Conservation (phyloP, 768 basidiomycete species). For the Suillus ampliporus region DNA sequence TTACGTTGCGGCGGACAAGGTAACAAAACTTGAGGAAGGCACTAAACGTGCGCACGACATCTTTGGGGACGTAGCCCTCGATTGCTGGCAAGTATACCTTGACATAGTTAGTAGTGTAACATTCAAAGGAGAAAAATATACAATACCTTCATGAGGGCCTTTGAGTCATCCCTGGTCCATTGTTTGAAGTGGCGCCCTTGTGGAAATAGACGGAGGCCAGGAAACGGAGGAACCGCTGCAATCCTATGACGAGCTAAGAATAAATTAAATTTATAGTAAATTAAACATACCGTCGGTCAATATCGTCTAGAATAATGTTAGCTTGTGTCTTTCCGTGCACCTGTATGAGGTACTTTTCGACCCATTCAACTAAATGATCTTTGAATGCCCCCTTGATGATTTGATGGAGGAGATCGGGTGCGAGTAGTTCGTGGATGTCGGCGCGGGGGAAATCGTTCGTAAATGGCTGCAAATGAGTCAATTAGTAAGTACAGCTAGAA, state of each 20-base stretch:
- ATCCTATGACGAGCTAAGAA: constrained; percentile 17
- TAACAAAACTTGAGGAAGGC: constrained; percentile 39
- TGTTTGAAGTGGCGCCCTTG: no score
- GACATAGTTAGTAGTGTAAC: background rate
- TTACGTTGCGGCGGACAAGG: constrained; percentile 25
- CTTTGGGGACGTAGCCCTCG: constrained; percentile 12
- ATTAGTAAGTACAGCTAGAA: no score
- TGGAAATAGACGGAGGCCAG: constrained; percentile 29
- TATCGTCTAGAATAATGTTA: constrained; percentile 38
- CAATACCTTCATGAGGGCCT: background rate
- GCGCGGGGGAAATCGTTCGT: no score
- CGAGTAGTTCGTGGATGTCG: no score
- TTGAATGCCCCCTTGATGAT: constrained; percentile 44
- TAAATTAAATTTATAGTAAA: background rate
- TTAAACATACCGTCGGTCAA: constrained; percentile 36
- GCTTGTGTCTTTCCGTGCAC: constrained; percentile 26
- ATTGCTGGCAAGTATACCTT: constrained; percentile 13
- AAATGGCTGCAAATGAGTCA: no score
- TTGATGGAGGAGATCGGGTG: no score
- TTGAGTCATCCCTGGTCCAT: no score
- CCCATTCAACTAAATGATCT: constrained; percentile 47
- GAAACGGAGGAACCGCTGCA: constrained; percentile 20
- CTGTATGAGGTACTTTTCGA: constrained; percentile 33
- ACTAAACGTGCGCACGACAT: constrained; percentile 17
- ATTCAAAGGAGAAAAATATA: background rate